Evolutionary conservation across 768 basidiomycete genomes (phyloP).

Genomic region (Tulasnella sp.): DNA sequence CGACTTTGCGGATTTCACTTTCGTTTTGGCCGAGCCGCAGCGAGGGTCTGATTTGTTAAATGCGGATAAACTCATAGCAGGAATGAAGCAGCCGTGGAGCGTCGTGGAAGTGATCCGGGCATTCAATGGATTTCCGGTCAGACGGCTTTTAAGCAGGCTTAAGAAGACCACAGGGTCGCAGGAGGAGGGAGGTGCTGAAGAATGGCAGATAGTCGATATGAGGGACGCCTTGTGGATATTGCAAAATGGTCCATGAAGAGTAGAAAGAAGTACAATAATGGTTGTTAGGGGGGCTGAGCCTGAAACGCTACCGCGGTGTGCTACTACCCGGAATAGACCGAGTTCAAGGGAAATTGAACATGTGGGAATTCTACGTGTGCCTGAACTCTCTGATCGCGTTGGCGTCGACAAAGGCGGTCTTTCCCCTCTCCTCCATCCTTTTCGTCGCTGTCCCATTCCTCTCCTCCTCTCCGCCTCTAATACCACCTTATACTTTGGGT

Average conservation of each 20-base stretch:
- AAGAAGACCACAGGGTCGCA: background rate
- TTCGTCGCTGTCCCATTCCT: background rate
- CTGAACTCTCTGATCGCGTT: background rate
- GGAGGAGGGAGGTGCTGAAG: background rate
- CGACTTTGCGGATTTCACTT: conserved; percentile 42
- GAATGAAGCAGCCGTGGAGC: conserved; percentile 33
- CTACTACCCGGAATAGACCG: background rate
- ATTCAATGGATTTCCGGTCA: conserved; percentile 35
- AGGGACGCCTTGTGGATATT: conserved; percentile 19
- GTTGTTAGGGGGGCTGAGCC: background rate
- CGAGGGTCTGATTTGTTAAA: conserved; percentile 24
- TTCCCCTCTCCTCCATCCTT: background rate
- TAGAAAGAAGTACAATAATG: background rate
- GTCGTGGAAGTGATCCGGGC: conserved; percentile 39
- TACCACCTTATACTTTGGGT: background rate
- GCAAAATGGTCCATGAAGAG: background rate
- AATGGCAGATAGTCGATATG: background rate
- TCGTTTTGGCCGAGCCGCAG: conserved; percentile 50
- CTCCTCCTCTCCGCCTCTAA: background rate
- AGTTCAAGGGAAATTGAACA: background rate
- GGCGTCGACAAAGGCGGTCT: conserved; percentile 3
- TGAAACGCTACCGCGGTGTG: background rate
- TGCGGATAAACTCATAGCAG: conserved; percentile 8
- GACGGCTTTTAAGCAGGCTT: conserved; percentile 24
- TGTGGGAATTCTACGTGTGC: background rate